These are phyloP conservation scores for Aspergillus affinis DNA, from an alignment of 495 filamentous ascomycete genomes.

Conservation along the genomic window DNA sequence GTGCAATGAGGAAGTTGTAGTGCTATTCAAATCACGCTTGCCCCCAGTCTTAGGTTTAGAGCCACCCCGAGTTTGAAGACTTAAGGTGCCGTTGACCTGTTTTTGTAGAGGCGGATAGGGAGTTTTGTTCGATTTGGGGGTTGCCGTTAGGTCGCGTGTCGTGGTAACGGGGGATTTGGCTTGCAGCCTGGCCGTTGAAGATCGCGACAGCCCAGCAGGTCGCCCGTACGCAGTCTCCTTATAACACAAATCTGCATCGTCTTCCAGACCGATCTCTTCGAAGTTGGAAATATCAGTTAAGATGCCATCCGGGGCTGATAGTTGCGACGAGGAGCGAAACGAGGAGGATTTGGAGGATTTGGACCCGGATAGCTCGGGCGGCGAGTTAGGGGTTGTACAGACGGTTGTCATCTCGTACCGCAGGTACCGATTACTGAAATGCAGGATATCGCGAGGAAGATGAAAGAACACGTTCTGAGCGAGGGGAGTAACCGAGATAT, in stretches of 20 bases:
- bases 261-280: slow-evolving; percentile 88
- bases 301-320: slow-evolving; percentile 62
- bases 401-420: slow-evolving; percentile 59
- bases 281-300: slow-evolving; percentile 77
- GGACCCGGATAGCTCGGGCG: slow-evolving; percentile 79
- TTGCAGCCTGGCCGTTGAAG: slow-evolving; percentile 34
- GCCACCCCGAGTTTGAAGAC: slow-evolving; percentile 22
- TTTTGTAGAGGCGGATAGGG: slow-evolving; percentile 29
- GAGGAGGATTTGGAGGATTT: slow-evolving; percentile 91
- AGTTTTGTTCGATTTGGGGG: slow-evolving; percentile 50
- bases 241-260: slow-evolving; percentile 50
- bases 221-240: slow-evolving; percentile 34
- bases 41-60: slow-evolving; percentile 26
- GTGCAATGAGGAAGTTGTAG: slow-evolving; percentile 22
- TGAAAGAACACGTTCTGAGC: background rate
- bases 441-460: background rate
- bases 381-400: slow-evolving; percentile 65
- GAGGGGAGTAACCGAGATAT: slow-evolving; percentile 4
- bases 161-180: slow-evolving; percentile 35
- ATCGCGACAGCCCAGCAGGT: slow-evolving; percentile 25
- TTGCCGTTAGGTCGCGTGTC: slow-evolving; percentile 42
- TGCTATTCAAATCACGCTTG: slow-evolving; percentile 25
- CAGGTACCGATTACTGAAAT: background rate
- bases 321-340: slow-evolving; percentile 72
- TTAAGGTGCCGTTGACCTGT: slow-evolving; percentile 29